Evolutionary conservation across 2,329 filamentous ascomycete genomes (phyloP), one percentile per base, ranked within the genome.

Genomic region (Neocatenulostroma microsporum): DNA sequence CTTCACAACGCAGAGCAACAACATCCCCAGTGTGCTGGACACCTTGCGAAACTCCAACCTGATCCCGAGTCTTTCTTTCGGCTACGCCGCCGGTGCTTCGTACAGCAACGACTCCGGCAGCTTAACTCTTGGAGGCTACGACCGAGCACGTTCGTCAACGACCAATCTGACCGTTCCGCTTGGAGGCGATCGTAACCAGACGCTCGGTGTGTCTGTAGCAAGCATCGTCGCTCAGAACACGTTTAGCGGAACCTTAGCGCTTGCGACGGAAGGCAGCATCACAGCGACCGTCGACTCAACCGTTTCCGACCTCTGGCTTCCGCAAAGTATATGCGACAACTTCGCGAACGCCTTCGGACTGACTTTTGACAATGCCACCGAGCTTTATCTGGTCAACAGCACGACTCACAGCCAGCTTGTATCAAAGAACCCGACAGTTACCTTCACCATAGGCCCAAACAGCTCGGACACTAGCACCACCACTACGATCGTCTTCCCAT

Each of bases 231-330:
- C 37, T 7, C 21, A 43, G 35, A 36, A 46, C 35, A 35, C 40
- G 30, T 23, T 39, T 21, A 13, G 32, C 18, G 37, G 46, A 8
- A n/a, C n/a, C n/a, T n/a, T n/a, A n/a, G 20, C 40, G n/a, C 34
- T 40, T 11, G 25, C 24, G 3, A 29, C 28, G 4, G 10, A 26
- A 3, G 23, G 17, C 17, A 13, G 19, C 12, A 44, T 55, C 18
- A 37, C 29, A 11, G 27, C 42, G 10, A 47, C 25, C 15, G 54
- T 66, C 34, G 60, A 64, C 40, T 59, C 59, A 3, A 45, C 60
- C 8, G 50, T 64, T 2, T 44, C 62, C 1, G 53, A 65, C 6
- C 58, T 66, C 14, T 66, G 63, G 62, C 53, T 67, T 5, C 62
- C 63, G 3, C 26, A 39, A 2, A 50, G 51, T 13, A 51, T 50